These are phyloP conservation scores for Lomentospora prolificans DNA, from an alignment of 2,329 filamentous ascomycete genomes.

Conservation along the genomic window DNA sequence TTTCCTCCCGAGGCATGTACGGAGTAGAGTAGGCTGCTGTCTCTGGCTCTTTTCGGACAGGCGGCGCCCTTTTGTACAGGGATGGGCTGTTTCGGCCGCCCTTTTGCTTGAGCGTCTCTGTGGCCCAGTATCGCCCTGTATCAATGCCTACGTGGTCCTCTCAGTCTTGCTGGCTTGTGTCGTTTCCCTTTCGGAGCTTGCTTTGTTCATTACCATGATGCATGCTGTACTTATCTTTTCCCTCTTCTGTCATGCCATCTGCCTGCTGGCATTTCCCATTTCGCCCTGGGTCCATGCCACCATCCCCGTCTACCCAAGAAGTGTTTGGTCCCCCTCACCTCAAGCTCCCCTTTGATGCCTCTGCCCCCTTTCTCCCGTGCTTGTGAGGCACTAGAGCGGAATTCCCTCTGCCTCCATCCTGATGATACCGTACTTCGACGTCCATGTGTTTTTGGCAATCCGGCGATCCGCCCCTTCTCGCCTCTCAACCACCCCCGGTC, in stretches of 20 bases:
- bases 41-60: not conserved
- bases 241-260: not conserved
- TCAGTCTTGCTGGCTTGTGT: not conserved
- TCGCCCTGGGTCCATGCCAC: no score
- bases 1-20: not conserved
- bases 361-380: not conserved
- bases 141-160: not conserved
- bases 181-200: not conserved
- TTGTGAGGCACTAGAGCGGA: not conserved
- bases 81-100: not conserved
- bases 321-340: not conserved
- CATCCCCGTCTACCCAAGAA: not conserved
- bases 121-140: not conserved
- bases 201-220: not conserved
- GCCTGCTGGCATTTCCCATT: no score
- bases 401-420: conserved; percentile 2
- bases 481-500: not conserved
- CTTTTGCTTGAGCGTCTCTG: not conserved
- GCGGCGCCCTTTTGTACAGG: not conserved
- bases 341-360: not conserved
- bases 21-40: not conserved
- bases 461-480: conserved; percentile 4
- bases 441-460: conserved; percentile 3
- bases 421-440: conserved; percentile 7
- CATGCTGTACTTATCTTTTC: not conserved